Base-by-base conservation (phyloP, 805 yeast genomes). In the Candida michaelii region DNA sequence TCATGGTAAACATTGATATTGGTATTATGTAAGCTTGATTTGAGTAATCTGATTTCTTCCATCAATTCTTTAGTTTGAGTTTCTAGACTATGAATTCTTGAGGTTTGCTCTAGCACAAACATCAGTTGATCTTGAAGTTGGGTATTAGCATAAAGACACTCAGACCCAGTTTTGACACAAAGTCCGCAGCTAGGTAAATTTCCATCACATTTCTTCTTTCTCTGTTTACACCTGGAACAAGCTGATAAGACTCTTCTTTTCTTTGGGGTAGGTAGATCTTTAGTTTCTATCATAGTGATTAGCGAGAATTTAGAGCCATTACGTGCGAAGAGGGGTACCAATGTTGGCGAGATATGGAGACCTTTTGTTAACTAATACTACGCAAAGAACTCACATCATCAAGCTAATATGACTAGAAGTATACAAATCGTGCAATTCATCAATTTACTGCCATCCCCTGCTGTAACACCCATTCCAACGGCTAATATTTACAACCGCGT, bases 151-250 rank as follows among this genome's bases (percentile, higher is more conserved):
- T 45, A 45, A 2, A 21, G 13, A 27, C 46, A 46, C 8, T 23
- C 19, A 10, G 2, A 11, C 6, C 33, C 18, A 3, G 38, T 14
- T 23, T 34, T 27, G 3, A 24, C 3, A 21, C 47, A 44, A 4
- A 29, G 8, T 2, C 43, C 30, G 32, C 47, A 44, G 16, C 27
- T 23, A 4, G 47, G 47, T 14, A 44, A 13, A 12, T 14, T 27
- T 7, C 47, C 47, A 44, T 44, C 47, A 36, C 47, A 44, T 32
- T 44, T 44, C 17, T 44, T 44, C 41, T 44, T 44, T 12, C 47
- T 24, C 14, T n/a, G 36, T 16, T 44, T 44, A 14, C 47, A 44
- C 13, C 40, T 35, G 2, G 24, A 30, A 36, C 47, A 44, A 5
- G 47, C 47, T 15, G 44, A 33, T 12, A 40, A 25, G 8, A 44